These are phyloP conservation scores for Agrocybe pediades DNA, from an alignment of 768 basidiomycete species.

Conservation along the genomic window DNA sequence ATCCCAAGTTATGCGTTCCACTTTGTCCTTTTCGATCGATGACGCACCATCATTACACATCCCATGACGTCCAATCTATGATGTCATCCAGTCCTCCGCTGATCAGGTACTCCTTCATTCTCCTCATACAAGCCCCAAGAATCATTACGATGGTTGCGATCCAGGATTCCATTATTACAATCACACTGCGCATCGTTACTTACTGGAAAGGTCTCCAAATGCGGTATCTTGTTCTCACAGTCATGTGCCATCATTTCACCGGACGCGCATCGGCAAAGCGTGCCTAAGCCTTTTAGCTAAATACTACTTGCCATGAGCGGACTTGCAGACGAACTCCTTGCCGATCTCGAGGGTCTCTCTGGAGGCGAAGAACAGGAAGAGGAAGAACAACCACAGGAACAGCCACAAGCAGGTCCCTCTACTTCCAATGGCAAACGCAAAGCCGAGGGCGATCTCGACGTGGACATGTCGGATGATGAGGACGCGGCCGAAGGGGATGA, in stretches of 20 bases:
- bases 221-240: background rate
- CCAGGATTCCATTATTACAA: too few relatives aligned
- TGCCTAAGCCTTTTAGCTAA: background rate
- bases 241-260: conserved; percentile 1
- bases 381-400: conserved; percentile 21
- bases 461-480: conserved; percentile 57
- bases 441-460: conserved; percentile 48
- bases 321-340: conserved; percentile 90
- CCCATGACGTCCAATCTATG: background rate
- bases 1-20: conserved; percentile 15
- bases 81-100: background rate
- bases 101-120: background rate
- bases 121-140: too few relatives aligned
- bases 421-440: conserved; percentile 59
- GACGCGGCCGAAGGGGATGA: conserved; percentile 51
- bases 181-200: too few relatives aligned
- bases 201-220: background rate
- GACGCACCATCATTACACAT: conserved; percentile 15
- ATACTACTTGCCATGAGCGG: conserved; percentile 56
- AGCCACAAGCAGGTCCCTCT: conserved; percentile 4
- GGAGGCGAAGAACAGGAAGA: conserved; percentile 59
- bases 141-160: too few relatives aligned
- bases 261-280: background rate
- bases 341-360: conserved; percentile 87
- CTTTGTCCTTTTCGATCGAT: conserved; percentile 15